Evolutionary conservation across 208 protist genomes (phyloP).

Genomic region (Wallacemonas rigidus): DNA sequence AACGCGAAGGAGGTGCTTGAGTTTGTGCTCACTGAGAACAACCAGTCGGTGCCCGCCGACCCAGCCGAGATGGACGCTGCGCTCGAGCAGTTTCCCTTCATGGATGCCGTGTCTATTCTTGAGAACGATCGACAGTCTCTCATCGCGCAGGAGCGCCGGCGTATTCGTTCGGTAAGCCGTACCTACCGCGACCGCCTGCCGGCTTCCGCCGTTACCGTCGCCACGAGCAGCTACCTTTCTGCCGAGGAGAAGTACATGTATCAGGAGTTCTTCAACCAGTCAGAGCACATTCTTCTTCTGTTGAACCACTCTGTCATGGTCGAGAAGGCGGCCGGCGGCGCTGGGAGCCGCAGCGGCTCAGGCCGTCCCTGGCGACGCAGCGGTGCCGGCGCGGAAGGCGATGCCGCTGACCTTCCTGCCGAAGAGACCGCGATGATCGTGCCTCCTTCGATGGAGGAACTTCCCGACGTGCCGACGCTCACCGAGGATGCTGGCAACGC

Average conservation of each 20-base stretch:
- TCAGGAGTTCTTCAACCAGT: slow-evolving; percentile 86
- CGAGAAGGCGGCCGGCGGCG: slow-evolving; percentile 26
- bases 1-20: slow-evolving; percentile 78
- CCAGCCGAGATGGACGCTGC: slow-evolving; percentile 56
- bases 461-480: slow-evolving; percentile 19
- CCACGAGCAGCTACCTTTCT: slow-evolving; percentile 72
- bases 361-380: background rate
- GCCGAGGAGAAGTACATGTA: slow-evolving; percentile 86
- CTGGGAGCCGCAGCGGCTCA: slow-evolving; percentile 5
- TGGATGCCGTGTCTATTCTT: slow-evolving; percentile 56
- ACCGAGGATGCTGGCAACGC: slow-evolving; percentile 48
- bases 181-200: slow-evolving; percentile 66
- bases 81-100: slow-evolving; percentile 48
- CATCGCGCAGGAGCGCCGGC: slow-evolving; percentile 70
- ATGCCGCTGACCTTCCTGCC: slow-evolving; percentile 11
- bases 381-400: slow-evolving; percentile 8
- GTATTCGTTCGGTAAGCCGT: slow-evolving; percentile 68
- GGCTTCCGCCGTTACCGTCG: slow-evolving; percentile 48
- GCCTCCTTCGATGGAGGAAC: slow-evolving; percentile 19
- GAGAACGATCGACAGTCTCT: slow-evolving; percentile 69
- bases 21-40: slow-evolving; percentile 69
- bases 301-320: slow-evolving; percentile 62
- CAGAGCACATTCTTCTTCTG: slow-evolving; percentile 73
- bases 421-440: slow-evolving; percentile 22
- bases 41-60: slow-evolving; percentile 37